A percentile compares a stretch with the other conserved stretches of the same genome.
Conservation (phyloP, 2,329 filamentous ascomycete species). For the Cadophora luteo-olivacea region DNA sequence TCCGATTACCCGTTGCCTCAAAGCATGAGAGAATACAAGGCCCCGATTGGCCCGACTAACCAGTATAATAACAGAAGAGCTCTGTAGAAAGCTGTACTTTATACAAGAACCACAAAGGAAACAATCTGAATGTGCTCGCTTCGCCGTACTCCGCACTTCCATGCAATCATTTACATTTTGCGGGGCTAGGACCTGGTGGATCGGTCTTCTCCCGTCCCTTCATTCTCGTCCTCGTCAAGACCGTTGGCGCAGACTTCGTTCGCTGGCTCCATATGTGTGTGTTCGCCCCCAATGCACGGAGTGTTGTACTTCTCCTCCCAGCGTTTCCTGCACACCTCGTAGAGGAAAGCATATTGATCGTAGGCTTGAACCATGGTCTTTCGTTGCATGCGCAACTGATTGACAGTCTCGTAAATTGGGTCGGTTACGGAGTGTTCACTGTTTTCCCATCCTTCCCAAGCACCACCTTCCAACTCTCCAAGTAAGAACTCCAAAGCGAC, state of each 20-base stretch:
- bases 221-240: conserved; percentile 14
- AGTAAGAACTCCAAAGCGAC: conserved; percentile 94
- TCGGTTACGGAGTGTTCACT: conserved; percentile 58
- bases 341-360: conserved; percentile 84
- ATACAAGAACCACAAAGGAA: conserved; percentile 16
- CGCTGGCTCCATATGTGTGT: conserved; percentile 30
- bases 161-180: conserved; percentile 7
- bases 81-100: not conserved
- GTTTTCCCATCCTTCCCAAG: conserved; percentile 46
- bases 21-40: not conserved
- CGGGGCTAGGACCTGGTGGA: not conserved
- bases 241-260: conserved; percentile 28
- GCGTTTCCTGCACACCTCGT: conserved; percentile 79
- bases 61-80: not conserved
- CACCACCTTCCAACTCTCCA: conserved; percentile 78
- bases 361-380: conserved; percentile 96
- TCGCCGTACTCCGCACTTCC: conserved; percentile 26
- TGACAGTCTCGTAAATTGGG: conserved; percentile 79
- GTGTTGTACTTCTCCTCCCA: conserved; percentile 69
- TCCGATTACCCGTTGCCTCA: not conserved
- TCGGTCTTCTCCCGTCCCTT: not conserved
- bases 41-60: not conserved
- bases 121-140: conserved; percentile 10
- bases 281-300: conserved; percentile 39
- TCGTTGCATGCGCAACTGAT: conserved; percentile 82